Percentiles rank a stretch among this genome's conserved stretches.
These are phyloP conservation scores for Cordyceps sp. DNA, from an alignment of 2,329 filamentous ascomycete species.

Conservation along the genomic window DNA sequence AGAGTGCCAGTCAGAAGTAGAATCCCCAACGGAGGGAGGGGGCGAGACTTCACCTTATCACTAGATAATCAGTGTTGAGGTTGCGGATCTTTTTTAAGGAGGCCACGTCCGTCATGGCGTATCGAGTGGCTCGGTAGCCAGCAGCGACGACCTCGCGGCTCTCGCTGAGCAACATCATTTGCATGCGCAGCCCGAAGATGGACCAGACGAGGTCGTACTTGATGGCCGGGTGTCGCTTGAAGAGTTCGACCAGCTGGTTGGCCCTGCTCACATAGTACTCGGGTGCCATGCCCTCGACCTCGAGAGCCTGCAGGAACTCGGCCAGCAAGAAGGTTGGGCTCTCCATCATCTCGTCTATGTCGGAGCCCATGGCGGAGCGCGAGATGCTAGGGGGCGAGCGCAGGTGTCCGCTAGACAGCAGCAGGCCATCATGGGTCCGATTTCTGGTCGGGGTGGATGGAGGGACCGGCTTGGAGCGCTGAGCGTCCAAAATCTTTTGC, in stretches of 20 bases:
- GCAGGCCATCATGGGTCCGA: conserved; percentile 28
- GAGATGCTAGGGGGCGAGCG: conserved; percentile 42
- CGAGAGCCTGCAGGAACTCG: conserved; percentile 79
- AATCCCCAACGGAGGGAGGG: too few species aligned
- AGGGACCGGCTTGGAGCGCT: conserved; percentile 29
- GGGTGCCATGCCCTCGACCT: conserved; percentile 70
- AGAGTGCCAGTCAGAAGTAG: conserved; percentile 5
- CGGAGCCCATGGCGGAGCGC: conserved; percentile 39
- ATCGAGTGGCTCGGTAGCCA: conserved; percentile 82
- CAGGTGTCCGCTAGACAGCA: conserved; percentile 25
- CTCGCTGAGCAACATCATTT: conserved; percentile 90
- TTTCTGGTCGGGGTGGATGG: conserved; percentile 35
- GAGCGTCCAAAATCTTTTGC: conserved; percentile 42
- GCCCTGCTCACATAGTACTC: conserved; percentile 92
- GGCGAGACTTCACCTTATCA: conserved; percentile 49
- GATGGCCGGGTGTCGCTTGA: conserved; percentile 78
- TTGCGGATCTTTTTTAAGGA: conserved; percentile 78
- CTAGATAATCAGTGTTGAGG: conserved; percentile 81
- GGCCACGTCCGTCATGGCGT: conserved; percentile 81
- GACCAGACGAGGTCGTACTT: conserved; percentile 97
- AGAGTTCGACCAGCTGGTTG: conserved; percentile 89
- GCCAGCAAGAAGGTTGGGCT: conserved; percentile 84
- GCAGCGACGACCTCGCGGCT: conserved; percentile 91
- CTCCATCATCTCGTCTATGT: conserved; percentile 54
- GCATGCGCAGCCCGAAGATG: conserved; percentile 82